phyloP scores from a whole-genome alignment of 768 basidiomycete genomes.

The Bullera alba region DNA sequence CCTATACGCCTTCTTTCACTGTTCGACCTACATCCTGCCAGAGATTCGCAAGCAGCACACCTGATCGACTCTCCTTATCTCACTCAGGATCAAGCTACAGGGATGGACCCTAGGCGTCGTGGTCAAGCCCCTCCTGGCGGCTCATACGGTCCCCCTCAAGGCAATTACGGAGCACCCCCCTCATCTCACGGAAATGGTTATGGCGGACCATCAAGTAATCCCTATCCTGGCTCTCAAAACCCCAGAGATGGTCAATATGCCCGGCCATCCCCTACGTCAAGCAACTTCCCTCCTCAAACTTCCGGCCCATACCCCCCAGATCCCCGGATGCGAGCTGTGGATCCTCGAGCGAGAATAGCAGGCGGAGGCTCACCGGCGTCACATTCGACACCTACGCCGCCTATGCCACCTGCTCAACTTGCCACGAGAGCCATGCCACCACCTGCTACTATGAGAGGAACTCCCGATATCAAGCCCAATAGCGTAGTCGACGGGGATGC shows the following conservation, averaged over 20 bases:
- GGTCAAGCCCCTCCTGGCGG: background rate
- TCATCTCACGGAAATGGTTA: slow-evolving; percentile 5
- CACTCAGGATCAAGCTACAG: background rate
- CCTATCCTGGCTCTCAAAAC: no score
- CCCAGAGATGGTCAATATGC: slow-evolving; percentile 1
- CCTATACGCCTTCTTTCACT: no score
- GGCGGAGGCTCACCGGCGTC: slow-evolving; percentile 10
- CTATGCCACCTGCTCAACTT: background rate
- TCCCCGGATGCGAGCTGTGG: slow-evolving; percentile 25
- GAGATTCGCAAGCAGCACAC: no score
- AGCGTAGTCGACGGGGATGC: slow-evolving; percentile 6
- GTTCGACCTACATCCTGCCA: no score
- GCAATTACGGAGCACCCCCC: background rate
- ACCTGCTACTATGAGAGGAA: background rate
- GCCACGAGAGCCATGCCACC: background rate
- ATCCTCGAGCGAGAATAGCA: slow-evolving; percentile 15
- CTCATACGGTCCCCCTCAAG: background rate
- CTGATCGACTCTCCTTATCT: no score
- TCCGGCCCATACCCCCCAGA: slow-evolving; percentile 8
- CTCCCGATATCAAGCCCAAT: slow-evolving; percentile 12
- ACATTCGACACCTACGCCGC: slow-evolving; percentile 10
- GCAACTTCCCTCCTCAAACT: slow-evolving; percentile 1
- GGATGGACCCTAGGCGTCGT: background rate
- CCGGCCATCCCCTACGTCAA: background rate
- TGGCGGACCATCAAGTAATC: no score